A percentile compares a stretch with the other conserved stretches of the same genome.
Evolutionary conservation across 176 grass and related monocot species (phyloP).

Genomic region (Oryza brachyantha): DNA sequence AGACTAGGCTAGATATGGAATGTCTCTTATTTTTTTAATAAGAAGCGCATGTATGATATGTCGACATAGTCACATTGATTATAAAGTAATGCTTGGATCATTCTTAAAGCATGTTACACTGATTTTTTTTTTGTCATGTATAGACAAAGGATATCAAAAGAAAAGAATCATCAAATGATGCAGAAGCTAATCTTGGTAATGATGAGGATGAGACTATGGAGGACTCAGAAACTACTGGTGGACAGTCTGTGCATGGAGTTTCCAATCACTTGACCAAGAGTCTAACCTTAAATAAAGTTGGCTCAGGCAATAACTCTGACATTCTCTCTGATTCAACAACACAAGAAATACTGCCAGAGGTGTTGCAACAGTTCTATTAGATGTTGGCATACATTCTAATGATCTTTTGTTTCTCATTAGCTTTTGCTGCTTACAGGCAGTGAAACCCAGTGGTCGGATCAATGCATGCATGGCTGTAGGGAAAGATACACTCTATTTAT

Average conservation of each 20-base stretch:
- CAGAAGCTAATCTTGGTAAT: constrained; percentile 43
- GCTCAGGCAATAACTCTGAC: constrained; percentile 53
- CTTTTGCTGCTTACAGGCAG: constrained; percentile 43
- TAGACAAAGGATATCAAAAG: constrained; percentile 72
- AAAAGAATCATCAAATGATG: constrained; percentile 53
- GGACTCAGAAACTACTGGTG: constrained; percentile 41
- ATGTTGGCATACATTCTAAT: constrained; percentile 18
- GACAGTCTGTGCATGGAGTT: constrained; percentile 56
- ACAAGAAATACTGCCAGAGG: constrained; percentile 56
- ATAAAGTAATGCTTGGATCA: neutral
- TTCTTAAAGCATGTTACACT: constrained; percentile 14
- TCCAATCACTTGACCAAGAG: constrained; percentile 75
- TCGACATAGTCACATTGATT: neutral
- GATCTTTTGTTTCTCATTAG: constrained; percentile 20
- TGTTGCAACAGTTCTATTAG: constrained; percentile 25
- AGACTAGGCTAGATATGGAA: too few species aligned
- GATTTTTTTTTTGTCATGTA: constrained; percentile 23
- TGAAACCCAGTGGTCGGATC: constrained; percentile 88
- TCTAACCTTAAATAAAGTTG: constrained; percentile 51
- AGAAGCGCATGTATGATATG: neutral
- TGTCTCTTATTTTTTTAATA: too few species aligned
- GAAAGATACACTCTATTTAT: constrained; percentile 88
- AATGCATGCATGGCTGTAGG: constrained; percentile 89
- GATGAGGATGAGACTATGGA: constrained; percentile 71
- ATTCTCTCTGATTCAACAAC: constrained; percentile 43